Evolutionary conservation across 495 filamentous ascomycete genomes (phyloP).

Genomic region (Pyrenula aspistea): DNA sequence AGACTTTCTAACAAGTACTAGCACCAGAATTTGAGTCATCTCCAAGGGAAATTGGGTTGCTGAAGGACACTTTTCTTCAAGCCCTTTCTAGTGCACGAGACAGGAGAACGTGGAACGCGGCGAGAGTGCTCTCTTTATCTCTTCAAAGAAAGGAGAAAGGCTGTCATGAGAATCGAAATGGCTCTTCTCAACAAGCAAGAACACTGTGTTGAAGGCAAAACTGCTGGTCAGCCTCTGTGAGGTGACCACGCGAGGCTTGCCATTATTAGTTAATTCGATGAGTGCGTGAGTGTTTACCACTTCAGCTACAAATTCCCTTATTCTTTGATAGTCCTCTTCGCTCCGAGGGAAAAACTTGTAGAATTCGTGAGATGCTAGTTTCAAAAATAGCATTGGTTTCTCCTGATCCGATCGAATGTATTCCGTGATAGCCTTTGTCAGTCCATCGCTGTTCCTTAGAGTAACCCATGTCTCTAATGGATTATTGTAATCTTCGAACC

Average conservation of each 20-base stretch:
- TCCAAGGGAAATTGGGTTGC: conserved; percentile 1
- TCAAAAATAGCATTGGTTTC: not conserved
- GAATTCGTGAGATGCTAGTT: not conserved
- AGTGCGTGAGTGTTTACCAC: not conserved
- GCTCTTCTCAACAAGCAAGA: conserved; percentile 1
- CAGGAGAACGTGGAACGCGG: conserved; percentile 1
- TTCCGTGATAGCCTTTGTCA: conserved; percentile 3
- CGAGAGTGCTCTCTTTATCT: conserved; percentile 1
- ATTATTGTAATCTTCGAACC: not conserved
- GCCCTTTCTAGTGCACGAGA: not conserved
- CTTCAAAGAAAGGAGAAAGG: not conserved
- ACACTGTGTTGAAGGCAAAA: not conserved
- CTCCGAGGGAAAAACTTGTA: conserved; percentile 3
- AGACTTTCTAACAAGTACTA: not conserved
- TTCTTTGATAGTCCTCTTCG: not conserved
- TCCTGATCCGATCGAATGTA: not conserved
- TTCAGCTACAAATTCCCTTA: conserved; percentile 1
- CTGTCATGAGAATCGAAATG: not conserved
- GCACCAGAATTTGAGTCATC: not conserved
- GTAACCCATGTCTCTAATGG: not conserved
- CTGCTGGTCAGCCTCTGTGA: not conserved
- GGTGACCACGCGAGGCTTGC: not conserved
- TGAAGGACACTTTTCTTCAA: conserved; percentile 1
- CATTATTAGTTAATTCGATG: conserved; percentile 2
- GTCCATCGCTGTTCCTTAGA: not conserved